Conservation (phyloP, 192 early-diverging fungal genomes). For the Coemansia sp. region DNA sequence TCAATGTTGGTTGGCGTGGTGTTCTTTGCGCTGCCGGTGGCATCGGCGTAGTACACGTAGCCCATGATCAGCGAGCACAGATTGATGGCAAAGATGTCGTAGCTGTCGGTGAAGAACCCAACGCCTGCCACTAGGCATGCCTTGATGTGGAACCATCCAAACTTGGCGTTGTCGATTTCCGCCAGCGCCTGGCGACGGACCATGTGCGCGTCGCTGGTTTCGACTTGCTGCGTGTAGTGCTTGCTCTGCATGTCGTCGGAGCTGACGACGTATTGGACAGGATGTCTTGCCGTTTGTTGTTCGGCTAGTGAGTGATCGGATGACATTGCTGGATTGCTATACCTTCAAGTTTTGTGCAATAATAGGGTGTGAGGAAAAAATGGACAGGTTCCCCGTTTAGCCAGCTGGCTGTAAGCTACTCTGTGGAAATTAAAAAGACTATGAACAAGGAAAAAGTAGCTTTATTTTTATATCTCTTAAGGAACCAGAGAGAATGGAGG, state of each 20-base stretch:
- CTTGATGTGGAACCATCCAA: conserved; percentile 74
- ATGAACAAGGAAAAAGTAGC: background rate
- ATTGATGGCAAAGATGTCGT: conserved; percentile 90
- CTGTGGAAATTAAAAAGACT: background rate
- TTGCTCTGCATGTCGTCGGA: conserved; percentile 5
- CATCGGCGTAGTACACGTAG: conserved; percentile 61
- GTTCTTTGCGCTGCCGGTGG: conserved; percentile 24
- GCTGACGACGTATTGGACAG: conserved; percentile 1
- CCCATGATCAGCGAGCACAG: conserved; percentile 83
- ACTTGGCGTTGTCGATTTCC: conserved; percentile 68
- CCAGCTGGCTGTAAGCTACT: background rate
- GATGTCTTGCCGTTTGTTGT: background rate
- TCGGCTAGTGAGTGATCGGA: conserved; percentile 12
- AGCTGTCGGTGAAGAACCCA: conserved; percentile 78
- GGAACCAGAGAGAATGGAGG: too few relatives aligned
- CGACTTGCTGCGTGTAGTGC: background rate
- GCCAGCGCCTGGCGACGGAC: conserved; percentile 35
- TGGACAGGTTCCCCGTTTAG: background rate
- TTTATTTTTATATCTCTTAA: background rate
- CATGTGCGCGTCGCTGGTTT: conserved; percentile 10
- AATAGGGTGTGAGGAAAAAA: background rate
- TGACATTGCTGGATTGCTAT: conserved; percentile 17
- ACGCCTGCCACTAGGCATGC: conserved; percentile 72
- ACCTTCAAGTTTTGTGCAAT: background rate
- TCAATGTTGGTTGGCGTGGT: conserved; percentile 70